phyloP scores from a whole-genome alignment of 441 rosid species.

The Bocquillonia castaneifolia region DNA sequence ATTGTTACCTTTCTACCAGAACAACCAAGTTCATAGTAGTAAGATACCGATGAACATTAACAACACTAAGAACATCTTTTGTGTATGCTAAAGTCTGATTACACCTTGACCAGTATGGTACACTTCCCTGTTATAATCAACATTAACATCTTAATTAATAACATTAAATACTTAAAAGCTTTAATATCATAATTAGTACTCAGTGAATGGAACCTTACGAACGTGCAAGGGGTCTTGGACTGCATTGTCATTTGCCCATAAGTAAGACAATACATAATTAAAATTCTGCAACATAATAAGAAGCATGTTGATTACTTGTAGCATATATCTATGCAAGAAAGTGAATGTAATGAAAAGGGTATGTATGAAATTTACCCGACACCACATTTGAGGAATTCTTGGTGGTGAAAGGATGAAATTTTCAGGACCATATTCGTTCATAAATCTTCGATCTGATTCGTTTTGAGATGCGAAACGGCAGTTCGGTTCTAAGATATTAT shows the following conservation, averaged over 20 bases:
- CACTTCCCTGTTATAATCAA: conserved; percentile 22
- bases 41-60: conserved; percentile 28
- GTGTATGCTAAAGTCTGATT: conserved; percentile 15
- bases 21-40: conserved; percentile 19
- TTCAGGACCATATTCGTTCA: conserved; percentile 6
- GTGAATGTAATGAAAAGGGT: too few relatives aligned
- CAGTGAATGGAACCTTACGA: background rate
- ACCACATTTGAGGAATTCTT: conserved; percentile 29
- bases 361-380: conserved; percentile 26
- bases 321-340: background rate
- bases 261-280: conserved; percentile 23
- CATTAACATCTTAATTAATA: background rate
- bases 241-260: conserved; percentile 25
- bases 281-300: conserved; percentile 27
- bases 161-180: too few relatives aligned
- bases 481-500: conserved; percentile 24
- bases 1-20: conserved; percentile 34
- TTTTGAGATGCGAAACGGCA: conserved; percentile 27
- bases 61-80: conserved; percentile 23
- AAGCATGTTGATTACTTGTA: background rate
- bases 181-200: background rate
- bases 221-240: conserved; percentile 5
- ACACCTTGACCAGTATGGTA: conserved; percentile 27
- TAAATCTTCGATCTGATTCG: too few relatives aligned
- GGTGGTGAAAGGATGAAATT: conserved; percentile 26